phyloP scores from a whole-genome alignment of 2,329 filamentous ascomycete species.

The Aspergillus tamarii region DNA sequence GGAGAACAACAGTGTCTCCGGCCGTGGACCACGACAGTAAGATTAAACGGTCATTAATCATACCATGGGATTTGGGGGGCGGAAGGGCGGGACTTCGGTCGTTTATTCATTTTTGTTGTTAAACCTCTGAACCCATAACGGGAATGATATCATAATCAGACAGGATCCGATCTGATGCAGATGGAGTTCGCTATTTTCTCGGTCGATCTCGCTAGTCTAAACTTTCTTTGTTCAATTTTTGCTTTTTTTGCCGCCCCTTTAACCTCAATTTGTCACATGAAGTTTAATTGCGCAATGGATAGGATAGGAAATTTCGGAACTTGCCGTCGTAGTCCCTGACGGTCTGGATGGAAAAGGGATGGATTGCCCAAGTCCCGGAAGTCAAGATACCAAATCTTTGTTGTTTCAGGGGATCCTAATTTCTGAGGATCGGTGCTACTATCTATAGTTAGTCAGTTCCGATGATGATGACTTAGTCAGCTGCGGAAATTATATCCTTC shows the following conservation, averaged over 20 bases:
- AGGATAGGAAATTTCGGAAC: slow-evolving; percentile 4
- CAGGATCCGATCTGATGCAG: background rate
- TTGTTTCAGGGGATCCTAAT: slow-evolving; percentile 1
- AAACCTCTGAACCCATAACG: background rate
- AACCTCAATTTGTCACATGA: background rate
- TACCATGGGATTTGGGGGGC: background rate
- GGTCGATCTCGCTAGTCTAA: slow-evolving; percentile 5
- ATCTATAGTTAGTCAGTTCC: background rate
- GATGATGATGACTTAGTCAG: background rate
- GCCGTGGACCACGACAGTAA: background rate
- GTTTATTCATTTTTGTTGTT: background rate
- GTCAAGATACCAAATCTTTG: background rate
- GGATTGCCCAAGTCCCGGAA: background rate
- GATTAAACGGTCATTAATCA: slow-evolving; percentile 6
- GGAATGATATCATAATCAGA: slow-evolving; percentile 1
- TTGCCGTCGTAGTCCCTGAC: background rate
- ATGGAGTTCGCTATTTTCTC: slow-evolving; percentile 4
- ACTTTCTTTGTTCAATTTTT: background rate
- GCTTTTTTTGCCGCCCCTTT: background rate
- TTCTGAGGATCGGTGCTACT: slow-evolving; percentile 4
- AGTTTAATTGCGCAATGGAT: background rate
- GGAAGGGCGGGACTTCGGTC: background rate
- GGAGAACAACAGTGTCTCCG: slow-evolving; percentile 3
- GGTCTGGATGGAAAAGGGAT: background rate
- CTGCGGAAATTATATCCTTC: background rate